Conservation (phyloP, 345 rosid genomes). For the Murraya koenigii region DNA sequence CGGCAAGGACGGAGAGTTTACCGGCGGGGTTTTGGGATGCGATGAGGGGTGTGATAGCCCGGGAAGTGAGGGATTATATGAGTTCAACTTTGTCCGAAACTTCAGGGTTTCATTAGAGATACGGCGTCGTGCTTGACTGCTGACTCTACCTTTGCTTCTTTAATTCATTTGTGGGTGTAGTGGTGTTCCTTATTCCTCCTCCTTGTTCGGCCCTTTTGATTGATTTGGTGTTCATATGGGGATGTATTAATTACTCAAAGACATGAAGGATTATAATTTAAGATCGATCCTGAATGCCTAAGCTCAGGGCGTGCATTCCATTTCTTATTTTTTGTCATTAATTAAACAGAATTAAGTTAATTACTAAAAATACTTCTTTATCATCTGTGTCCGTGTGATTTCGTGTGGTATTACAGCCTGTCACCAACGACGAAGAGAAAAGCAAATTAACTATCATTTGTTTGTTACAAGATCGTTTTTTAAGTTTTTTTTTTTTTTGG, state of each 20-base stretch:
- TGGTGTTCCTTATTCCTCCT: not conserved
- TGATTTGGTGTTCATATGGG: not conserved
- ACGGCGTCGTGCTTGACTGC: not conserved
- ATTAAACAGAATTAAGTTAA: not conserved
- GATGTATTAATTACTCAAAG: not conserved
- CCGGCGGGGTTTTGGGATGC: conserved; percentile 63
- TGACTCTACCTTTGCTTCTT: too few species aligned
- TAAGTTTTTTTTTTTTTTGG: not conserved
- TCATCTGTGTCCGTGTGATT: not conserved
- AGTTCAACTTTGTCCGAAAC: conserved; percentile 33
- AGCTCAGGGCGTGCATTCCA: not conserved
- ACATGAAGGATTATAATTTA: not conserved
- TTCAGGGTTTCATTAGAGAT: conserved; percentile 28
- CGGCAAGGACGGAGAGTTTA: conserved; percentile 24
- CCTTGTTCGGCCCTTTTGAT: not conserved
- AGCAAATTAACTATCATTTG: not conserved
- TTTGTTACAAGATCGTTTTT: not conserved
- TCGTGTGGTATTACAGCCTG: conserved; percentile 17
- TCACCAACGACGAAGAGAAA: not conserved
- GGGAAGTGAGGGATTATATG: conserved; percentile 62
- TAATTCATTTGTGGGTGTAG: not conserved
- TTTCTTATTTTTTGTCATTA: not conserved
- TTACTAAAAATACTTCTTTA: too few species aligned
- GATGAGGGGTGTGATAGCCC: conserved; percentile 66
- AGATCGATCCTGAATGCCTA: not conserved